Base-by-base conservation (phyloP, 257 asterid genomes). In the Echites panduratus region DNA sequence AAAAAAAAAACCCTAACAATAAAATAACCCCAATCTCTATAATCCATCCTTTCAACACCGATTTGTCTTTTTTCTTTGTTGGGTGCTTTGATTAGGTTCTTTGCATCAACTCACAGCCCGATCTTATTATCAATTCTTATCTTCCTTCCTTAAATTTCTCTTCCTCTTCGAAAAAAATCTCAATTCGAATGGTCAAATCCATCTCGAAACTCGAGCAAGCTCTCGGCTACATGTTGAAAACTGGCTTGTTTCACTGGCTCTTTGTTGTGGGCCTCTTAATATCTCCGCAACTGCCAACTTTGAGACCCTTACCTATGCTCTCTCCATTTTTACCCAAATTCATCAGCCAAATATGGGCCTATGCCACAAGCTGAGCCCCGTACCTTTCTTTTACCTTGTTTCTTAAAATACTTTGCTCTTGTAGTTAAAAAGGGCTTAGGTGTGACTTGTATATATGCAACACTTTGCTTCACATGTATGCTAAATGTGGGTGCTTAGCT, bases 161-260 rank as follows among this genome's bases (percentile, higher is more conserved):
- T n/a, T n/a, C n/a, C n/a, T n/a, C n/a, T n/a, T n/a, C n/a, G n/a
- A n/a, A n/a, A n/a, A n/a, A n/a, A n/a, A n/a, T n/a, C n/a, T n/a
- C n/a, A n/a, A n/a, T n/a, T n/a, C n/a, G n/a, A n/a, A n/a, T n/a
- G 63, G 82, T 79, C 53, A 69, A 56, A 48, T 75, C 81, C 70
- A 70, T 75, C 4, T 64, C 80, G 12, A 71, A 79, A 71, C 78
- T 82, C 78, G 76, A 71, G 7, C 86, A 82, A 68, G 79, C 78
- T 53, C 87, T 80, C 19, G 83, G 83, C 66, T 63, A 75, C 48
- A 66, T 78, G 79, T 79, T 83, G 63, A 83, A 83, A 83, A 73
- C 85, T 9, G 81, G 81, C 61, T 52, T 76, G 53, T 79, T 81
- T 14, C 78, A 70, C 13, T 47, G 78, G 11, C 71, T 81, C 50